A percentile compares a stretch with the other conserved stretches of the same genome.
Conservation (phyloP, 1,139 yeast genomes). For the Geotrichum australiense region DNA sequence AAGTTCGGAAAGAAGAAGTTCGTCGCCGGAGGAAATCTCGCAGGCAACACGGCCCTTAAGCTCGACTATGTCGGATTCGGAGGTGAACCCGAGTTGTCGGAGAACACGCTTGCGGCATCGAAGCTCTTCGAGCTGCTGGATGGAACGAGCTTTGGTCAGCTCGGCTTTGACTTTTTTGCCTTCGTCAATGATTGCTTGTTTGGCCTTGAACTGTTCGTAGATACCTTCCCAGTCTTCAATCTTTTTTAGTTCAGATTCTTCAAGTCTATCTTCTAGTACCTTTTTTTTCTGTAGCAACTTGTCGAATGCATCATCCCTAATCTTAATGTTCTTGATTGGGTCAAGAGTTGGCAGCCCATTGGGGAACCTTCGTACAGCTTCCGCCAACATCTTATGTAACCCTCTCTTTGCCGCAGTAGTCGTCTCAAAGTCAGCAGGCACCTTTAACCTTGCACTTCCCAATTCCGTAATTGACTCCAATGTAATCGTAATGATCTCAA, state of each 20-base stretch:
- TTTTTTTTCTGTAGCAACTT: slow-evolving; percentile 67
- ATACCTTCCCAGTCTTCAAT: slow-evolving; percentile 50
- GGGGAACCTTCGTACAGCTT: slow-evolving; percentile 74
- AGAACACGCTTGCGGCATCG: slow-evolving; percentile 88
- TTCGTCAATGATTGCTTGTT: slow-evolving; percentile 55
- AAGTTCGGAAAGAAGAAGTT: slow-evolving; percentile 77
- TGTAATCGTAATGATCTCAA: slow-evolving; percentile 79
- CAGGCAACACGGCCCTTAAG: slow-evolving; percentile 55
- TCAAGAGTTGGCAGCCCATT: slow-evolving; percentile 86
- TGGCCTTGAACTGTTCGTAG: slow-evolving; percentile 57
- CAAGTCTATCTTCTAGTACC: slow-evolving; percentile 67
- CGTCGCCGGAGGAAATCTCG: slow-evolving; percentile 77
- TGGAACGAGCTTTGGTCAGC: slow-evolving; percentile 4
- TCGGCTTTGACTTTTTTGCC: slow-evolving; percentile 47
- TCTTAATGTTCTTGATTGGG: slow-evolving; percentile 89
- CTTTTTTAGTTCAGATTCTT: slow-evolving; percentile 40
- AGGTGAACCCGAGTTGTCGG: slow-evolving; percentile 75
- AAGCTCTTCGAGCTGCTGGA: slow-evolving; percentile 87
- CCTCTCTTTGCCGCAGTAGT: slow-evolving; percentile 66
- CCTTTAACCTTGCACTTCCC: slow-evolving; percentile 70
- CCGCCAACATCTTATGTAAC: slow-evolving; percentile 72
- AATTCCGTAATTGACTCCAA: slow-evolving; percentile 66
- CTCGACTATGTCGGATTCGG: slow-evolving; percentile 76
- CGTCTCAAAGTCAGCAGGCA: slow-evolving; percentile 74
- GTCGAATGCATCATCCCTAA: slow-evolving; percentile 70